Percentiles rank a stretch among this genome's conserved stretches.
These are phyloP conservation scores for Lagenidium giganteum DNA, from an alignment of 352 stramenopile genomes.

Conservation along the genomic window DNA sequence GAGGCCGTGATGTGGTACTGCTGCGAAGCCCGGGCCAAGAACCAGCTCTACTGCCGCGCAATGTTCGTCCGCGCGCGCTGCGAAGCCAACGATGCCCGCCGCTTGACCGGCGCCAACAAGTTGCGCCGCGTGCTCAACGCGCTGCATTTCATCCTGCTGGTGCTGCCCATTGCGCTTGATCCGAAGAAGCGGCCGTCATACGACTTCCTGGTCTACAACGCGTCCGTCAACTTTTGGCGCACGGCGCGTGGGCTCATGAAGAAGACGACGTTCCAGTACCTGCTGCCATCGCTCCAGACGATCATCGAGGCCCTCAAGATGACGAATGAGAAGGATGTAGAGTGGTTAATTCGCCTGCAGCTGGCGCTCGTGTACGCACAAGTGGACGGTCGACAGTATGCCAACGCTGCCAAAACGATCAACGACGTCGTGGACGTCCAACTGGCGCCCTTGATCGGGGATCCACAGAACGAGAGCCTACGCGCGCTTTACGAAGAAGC, in stretches of 20 bases:
- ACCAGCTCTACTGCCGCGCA: constrained; percentile 87
- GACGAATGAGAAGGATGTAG: constrained; percentile 61
- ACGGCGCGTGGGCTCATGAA: constrained; percentile 84
- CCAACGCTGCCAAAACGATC: constrained; percentile 46
- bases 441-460: constrained; percentile 31
- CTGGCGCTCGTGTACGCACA: constrained; percentile 64
- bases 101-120: constrained; percentile 30
- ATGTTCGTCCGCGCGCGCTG: constrained; percentile 79
- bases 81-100: constrained; percentile 31
- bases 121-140: constrained; percentile 62
- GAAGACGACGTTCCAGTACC: constrained; percentile 60
- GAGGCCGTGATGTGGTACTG: constrained; percentile 69
- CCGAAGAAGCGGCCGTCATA: constrained; percentile 59
- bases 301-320: constrained; percentile 70
- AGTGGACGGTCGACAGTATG: constrained; percentile 59
- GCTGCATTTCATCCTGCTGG: constrained; percentile 66
- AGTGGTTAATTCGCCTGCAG: constrained; percentile 62
- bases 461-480: constrained; percentile 19
- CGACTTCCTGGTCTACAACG: constrained; percentile 91
- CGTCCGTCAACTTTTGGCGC: constrained; percentile 83
- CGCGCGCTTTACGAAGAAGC: constrained; percentile 61
- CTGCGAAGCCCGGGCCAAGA: constrained; percentile 45
- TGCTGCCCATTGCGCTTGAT: constrained; percentile 67
- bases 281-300: constrained; percentile 50
- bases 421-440: constrained; percentile 68